phyloP scores from a whole-genome alignment of 495 filamentous ascomycete genomes.

The Podospora australis region DNA sequence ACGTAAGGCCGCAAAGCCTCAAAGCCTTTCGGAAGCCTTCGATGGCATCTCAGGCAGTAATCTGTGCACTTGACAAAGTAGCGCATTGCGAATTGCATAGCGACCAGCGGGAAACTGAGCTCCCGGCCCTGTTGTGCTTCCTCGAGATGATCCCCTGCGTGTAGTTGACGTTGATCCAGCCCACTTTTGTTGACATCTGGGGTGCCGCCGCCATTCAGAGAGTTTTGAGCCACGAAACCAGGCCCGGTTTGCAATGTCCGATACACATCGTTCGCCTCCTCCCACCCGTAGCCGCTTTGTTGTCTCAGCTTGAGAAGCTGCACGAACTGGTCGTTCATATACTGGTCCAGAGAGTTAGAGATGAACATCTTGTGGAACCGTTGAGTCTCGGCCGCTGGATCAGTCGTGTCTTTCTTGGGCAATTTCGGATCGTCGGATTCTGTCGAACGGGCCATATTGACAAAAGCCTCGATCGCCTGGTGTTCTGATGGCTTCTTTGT shows the following conservation, averaged over 20 bases:
- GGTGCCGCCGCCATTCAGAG: not conserved
- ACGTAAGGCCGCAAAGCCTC: constrained; percentile 91
- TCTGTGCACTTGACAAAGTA: constrained; percentile 79
- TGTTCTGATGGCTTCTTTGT: constrained; percentile 49
- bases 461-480: constrained; percentile 50
- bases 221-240: not conserved
- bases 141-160: constrained; percentile 48
- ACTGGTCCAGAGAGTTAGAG: constrained; percentile 61
- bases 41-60: constrained; percentile 84
- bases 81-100: constrained; percentile 73
- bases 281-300: constrained; percentile 54
- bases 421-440: not conserved
- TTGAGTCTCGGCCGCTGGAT: not conserved
- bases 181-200: no score
- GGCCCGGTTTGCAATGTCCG: constrained; percentile 5
- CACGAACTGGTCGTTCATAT: constrained; percentile 64
- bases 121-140: constrained; percentile 18
- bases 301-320: constrained; percentile 55
- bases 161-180: constrained; percentile 15
- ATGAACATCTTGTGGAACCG: constrained; percentile 57
- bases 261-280: constrained; percentile 58
- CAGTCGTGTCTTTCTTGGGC: not conserved
- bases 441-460: not conserved
- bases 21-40: constrained; percentile 60
- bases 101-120: constrained; percentile 57